A percentile compares a stretch with the other conserved stretches of the same genome.
phyloP scores from a whole-genome alignment of 73 alveolate species.

The Breviolum minutum region DNA sequence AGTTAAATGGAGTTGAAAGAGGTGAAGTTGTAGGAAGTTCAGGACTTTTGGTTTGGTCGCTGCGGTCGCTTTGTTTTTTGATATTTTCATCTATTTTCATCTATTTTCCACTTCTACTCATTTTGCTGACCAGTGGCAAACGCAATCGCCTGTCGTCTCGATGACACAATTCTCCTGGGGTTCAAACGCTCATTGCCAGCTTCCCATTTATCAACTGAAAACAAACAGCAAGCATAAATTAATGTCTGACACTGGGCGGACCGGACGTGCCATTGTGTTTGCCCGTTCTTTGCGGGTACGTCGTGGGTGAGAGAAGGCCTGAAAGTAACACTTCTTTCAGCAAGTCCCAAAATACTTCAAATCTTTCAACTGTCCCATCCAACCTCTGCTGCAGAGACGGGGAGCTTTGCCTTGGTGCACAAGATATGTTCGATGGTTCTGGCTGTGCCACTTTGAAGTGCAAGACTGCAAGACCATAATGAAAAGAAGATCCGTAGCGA shows the following conservation, averaged over 20 bases:
- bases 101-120: no score
- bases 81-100: background rate
- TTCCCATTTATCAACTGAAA: background rate
- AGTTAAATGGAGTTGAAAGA: background rate
- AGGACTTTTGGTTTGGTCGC: background rate
- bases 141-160: conserved; percentile 80
- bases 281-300: conserved; percentile 56
- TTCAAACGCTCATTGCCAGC: background rate
- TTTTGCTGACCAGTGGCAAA: conserved; percentile 11
- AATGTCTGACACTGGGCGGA: background rate
- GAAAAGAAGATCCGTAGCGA: no score
- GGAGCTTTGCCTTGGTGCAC: background rate
- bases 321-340: background rate
- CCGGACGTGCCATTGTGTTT: conserved; percentile 40
- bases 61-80: background rate
- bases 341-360: background rate
- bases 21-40: background rate
- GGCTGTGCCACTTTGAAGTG: no score
- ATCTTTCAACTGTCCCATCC: background rate
- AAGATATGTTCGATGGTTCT: background rate
- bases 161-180: conserved; percentile 46
- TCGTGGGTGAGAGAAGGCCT: conserved; percentile 23
- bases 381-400: conserved; percentile 7
- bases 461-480: no score
- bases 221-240: background rate